Evolutionary conservation across 345 rosid genomes (phyloP).

Genomic region (Excoecaria agallocha): DNA sequence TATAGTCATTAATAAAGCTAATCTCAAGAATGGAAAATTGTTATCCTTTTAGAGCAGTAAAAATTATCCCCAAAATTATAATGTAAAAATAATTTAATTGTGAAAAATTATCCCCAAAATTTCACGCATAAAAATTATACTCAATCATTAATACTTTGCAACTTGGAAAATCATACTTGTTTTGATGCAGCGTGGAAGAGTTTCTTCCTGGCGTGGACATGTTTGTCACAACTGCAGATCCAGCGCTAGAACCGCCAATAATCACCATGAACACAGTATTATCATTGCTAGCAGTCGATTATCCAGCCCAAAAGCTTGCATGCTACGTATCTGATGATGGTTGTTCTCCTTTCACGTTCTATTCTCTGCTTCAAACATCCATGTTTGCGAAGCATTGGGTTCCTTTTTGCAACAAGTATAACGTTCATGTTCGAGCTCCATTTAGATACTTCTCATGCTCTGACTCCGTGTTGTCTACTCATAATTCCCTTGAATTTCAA

Average conservation of each 20-base stretch:
- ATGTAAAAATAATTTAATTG: no score
- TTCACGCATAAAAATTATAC: no score
- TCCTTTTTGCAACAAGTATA: constrained; percentile 55
- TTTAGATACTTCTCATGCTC: constrained; percentile 48
- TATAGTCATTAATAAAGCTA: no score
- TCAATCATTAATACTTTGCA: no score
- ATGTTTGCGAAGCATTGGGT: constrained; percentile 71
- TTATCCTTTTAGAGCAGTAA: no score
- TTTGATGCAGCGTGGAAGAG: constrained; percentile 39
- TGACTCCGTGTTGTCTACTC: not conserved
- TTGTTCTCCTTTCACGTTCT: constrained; percentile 56
- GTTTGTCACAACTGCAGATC: constrained; percentile 55
- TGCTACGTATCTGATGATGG: constrained; percentile 59
- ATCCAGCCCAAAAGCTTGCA: constrained; percentile 49
- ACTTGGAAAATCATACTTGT: no score
- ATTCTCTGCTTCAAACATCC: constrained; percentile 56
- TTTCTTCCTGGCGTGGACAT: constrained; percentile 55
- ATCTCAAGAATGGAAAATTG: no score
- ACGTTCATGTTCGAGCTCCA: constrained; percentile 57
- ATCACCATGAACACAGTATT: constrained; percentile 49
- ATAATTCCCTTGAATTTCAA: constrained; percentile 44
- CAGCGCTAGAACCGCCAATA: constrained; percentile 46
- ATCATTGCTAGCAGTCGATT: constrained; percentile 55
- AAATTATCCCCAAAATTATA: no score
- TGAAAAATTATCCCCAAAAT: no score